Evolutionary conservation across 2,329 filamentous ascomycete species (phyloP), one percentile per base, ranked within the genome.

Genomic region (Cercospora sesami): DNA sequence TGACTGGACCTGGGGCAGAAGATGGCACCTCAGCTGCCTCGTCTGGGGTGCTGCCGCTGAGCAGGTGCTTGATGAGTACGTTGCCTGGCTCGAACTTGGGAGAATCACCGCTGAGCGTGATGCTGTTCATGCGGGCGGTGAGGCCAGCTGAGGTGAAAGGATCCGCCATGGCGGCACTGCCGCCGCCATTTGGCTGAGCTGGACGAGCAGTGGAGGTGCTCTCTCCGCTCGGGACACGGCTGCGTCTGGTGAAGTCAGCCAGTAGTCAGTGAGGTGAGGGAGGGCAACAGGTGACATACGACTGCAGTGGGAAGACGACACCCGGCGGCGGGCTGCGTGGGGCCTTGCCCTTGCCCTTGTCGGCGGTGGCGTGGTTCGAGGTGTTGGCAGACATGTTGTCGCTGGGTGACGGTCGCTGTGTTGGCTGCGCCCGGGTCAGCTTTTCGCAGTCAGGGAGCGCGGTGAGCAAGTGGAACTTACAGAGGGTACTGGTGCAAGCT

Each of bases 21-120:
- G 51, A 51, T 18, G 51, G 16, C 31, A 10, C 4, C 65, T 65
- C 9, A 31, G 31, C 6, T 39, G 33, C 18, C 14, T 66, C 60
- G 53, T 73, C 69, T 33, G 68, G 63, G 2, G 42, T 64, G 68
- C 71, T 73, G 64, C 68, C 64, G 26, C 55, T 65, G 55, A 65
- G 65, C n/a, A 73, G 69, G 48, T 68, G 57, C 31, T 48, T 36
- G 36, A 72, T 66, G 10, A 66, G 55, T 23, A 31, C 45, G 62
- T 28, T 39, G 28, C 5, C 4, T 23, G 16, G 36, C 53, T 68
- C 55, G 30, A 33, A 62, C 18, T 30, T 65, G 57, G 55, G 28
- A 10, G 45, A 42, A 3, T 65, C 45, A 26, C 66, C 63, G 30
- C 39, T 64, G 16, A 67, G 53, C 18, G 28, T 21, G 51, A 60